phyloP scores from a whole-genome alignment of 345 rosid species.

The Isatis tinctoria region DNA sequence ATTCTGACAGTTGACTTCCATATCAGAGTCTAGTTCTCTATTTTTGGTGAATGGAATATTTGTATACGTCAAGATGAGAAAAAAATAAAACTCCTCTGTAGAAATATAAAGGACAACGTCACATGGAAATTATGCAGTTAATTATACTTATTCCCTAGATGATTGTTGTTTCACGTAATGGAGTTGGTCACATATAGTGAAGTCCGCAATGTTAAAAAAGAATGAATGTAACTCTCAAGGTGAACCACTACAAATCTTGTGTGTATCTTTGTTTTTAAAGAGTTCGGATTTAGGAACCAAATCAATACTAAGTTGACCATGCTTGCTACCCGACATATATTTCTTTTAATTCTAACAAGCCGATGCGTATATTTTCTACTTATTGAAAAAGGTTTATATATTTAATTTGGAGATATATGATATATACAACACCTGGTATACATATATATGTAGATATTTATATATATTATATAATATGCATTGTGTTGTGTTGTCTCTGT shows the following conservation, averaged over 20 bases:
- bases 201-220: neutral
- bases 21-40: constrained; percentile 7
- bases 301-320: neutral
- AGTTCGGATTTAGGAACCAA: neutral
- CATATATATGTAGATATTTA: neutral
- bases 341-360: neutral
- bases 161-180: neutral
- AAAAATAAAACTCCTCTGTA: neutral
- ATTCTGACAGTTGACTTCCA: constrained; percentile 26
- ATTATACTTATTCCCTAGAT: neutral
- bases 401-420: neutral
- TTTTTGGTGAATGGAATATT: constrained; percentile 16
- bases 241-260: neutral
- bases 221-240: neutral
- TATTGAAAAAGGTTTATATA: neutral
- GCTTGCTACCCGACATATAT: neutral
- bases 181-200: neutral
- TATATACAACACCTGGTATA: neutral
- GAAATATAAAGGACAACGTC: neutral
- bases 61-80: constrained; percentile 8
- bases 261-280: neutral
- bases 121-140: constrained; percentile 7
- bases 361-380: neutral
- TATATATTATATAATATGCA: neutral
- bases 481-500: constrained; percentile 10